Evolutionary conservation across 805 yeast species (phyloP).

Genomic region (Candida tibetensis): DNA sequence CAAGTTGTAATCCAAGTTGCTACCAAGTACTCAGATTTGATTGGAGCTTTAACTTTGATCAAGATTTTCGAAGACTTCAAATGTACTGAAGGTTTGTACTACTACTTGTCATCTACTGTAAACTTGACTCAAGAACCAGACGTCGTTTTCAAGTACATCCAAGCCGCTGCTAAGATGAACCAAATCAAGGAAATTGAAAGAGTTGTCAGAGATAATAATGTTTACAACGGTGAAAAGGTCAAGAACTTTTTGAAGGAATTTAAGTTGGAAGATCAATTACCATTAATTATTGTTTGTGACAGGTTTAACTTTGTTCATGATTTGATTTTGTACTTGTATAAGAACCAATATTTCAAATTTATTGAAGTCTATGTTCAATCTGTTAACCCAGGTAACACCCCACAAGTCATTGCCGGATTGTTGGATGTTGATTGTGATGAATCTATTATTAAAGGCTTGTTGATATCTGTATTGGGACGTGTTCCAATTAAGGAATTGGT

Average conservation of each 20-base stretch:
- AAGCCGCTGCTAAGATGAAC: slow-evolving; percentile 86
- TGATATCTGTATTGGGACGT: slow-evolving; percentile 86
- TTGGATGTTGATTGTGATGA: slow-evolving; percentile 98
- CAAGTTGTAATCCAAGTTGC: slow-evolving; percentile 96
- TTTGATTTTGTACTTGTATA: slow-evolving; percentile 87
- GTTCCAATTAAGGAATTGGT: slow-evolving; percentile 90
- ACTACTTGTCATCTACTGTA: slow-evolving; percentile 89
- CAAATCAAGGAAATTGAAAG: slow-evolving; percentile 95
- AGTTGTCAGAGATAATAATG: slow-evolving; percentile 88
- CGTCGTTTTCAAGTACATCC: slow-evolving; percentile 93
- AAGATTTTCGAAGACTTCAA: slow-evolving; percentile 91
- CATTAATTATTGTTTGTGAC: slow-evolving; percentile 94
- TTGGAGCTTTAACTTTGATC: slow-evolving; percentile 82
- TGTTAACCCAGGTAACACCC: slow-evolving; percentile 93
- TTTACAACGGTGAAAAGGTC: slow-evolving; percentile 95
- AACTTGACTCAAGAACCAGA: slow-evolving; percentile 91
- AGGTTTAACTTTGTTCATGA: slow-evolving; percentile 90
- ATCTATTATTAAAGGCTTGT: slow-evolving; percentile 70
- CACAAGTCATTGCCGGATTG: slow-evolving; percentile 94
- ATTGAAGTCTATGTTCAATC: slow-evolving; percentile 98
- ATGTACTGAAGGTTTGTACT: slow-evolving; percentile 90
- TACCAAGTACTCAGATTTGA: slow-evolving; percentile 89
- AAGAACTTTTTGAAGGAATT: slow-evolving; percentile 96
- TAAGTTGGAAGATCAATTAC: slow-evolving; percentile 89
- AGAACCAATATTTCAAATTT: slow-evolving; percentile 92